These are phyloP conservation scores for Lasiodiplodia citricola DNA, from an alignment of 2,329 filamentous ascomycete genomes.

Conservation along the genomic window DNA sequence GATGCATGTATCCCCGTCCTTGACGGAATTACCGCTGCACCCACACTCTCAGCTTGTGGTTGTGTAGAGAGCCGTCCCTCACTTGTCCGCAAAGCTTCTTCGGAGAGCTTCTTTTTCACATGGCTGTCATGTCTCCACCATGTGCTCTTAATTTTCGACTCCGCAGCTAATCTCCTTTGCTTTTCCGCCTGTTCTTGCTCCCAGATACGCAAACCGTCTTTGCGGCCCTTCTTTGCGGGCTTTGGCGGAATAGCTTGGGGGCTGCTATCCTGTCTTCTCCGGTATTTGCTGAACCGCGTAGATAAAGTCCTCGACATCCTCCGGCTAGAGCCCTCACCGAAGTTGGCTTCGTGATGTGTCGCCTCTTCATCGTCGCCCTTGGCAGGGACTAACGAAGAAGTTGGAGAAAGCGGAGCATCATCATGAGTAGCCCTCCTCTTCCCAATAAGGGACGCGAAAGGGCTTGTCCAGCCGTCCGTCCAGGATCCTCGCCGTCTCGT, in stretches of 20 bases:
- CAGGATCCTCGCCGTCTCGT: no score
- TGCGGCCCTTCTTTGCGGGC: neutral
- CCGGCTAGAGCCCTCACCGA: neutral
- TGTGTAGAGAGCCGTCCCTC: neutral
- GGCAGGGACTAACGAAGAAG: neutral
- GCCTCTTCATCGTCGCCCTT: neutral
- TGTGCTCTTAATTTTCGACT: neutral
- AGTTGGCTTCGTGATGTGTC: neutral
- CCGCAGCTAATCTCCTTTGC: neutral
- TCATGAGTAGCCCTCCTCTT: neutral
- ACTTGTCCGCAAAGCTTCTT: neutral
- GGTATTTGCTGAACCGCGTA: neutral
- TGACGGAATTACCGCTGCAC: neutral
- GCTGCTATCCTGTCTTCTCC: neutral
- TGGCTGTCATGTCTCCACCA: neutral
- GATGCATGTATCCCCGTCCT: neutral
- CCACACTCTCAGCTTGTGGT: no score
- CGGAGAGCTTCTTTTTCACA: neutral
- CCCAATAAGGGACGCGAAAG: no score
- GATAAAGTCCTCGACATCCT: neutral
- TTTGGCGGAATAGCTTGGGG: no score
- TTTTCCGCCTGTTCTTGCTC: neutral
- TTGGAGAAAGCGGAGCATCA: neutral
- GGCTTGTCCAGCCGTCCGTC: no score
- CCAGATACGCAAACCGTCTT: neutral